Conservation (phyloP, 768 basidiomycete species). For the Cubamyces lactineus region DNA sequence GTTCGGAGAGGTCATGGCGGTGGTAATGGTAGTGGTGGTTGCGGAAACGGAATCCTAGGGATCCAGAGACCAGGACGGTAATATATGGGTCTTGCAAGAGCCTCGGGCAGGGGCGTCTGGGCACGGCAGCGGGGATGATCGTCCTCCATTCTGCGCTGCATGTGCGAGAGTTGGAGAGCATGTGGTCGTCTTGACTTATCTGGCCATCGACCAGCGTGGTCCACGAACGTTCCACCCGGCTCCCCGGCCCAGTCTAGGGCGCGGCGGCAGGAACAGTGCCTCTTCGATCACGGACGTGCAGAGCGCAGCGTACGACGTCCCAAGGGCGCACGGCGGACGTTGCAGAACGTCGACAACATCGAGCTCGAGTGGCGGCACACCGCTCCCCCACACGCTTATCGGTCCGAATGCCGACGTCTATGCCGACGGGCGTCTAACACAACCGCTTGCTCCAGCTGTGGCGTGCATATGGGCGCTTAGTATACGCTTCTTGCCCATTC, state of each 20-base stretch:
- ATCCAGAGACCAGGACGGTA: not conserved
- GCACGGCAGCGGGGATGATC: not conserved
- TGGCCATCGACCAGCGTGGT: slow-evolving; percentile 10
- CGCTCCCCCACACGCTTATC: not conserved
- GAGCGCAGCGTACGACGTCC: not conserved
- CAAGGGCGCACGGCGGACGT: not conserved
- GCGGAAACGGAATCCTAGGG: not conserved
- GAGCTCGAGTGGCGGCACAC: not conserved
- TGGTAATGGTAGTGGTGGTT: not conserved
- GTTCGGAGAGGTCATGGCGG: slow-evolving; percentile 49
- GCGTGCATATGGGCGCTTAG: not conserved
- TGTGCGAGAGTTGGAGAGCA: slow-evolving; percentile 19
- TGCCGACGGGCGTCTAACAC: not conserved
- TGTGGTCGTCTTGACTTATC: slow-evolving; percentile 20
- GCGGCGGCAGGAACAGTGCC: not conserved
- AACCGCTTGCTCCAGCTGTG: not conserved
- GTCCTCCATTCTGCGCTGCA: slow-evolving; percentile 8
- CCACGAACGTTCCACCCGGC: slow-evolving; percentile 21
- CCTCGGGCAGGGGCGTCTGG: no score
- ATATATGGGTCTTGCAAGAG: not conserved
- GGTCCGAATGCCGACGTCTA: not conserved
- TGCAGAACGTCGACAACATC: not conserved
- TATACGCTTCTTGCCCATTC: not conserved
- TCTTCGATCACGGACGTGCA: not conserved
- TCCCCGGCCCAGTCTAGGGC: not conserved